Evolutionary conservation across 768 basidiomycete genomes (phyloP).

Genomic region (Tylopilus intermedius): DNA sequence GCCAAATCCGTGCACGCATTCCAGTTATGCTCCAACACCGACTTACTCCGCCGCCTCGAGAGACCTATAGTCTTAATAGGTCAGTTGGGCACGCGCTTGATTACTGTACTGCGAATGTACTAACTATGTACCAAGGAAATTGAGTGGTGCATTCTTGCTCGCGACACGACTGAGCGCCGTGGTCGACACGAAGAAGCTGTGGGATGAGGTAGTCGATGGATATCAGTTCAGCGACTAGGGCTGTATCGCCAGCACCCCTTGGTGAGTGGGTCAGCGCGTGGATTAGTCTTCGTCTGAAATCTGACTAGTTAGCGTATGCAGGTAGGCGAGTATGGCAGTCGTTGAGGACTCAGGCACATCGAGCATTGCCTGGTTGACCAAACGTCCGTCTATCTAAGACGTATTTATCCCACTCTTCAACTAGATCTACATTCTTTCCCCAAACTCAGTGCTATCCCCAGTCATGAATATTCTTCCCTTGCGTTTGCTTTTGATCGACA

Average conservation of each 20-base stretch:
- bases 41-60: conserved; percentile 86
- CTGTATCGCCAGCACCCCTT: neutral
- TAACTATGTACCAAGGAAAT: conserved; percentile 41
- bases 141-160: conserved; percentile 78
- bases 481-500: conserved; percentile 23
- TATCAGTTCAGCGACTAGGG: conserved; percentile 16
- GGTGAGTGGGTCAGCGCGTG: neutral
- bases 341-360: no score
- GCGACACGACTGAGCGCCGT: conserved; percentile 69
- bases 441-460: conserved; percentile 13
- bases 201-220: conserved; percentile 59
- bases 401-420: no score
- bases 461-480: conserved; percentile 20
- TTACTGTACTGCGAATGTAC: neutral
- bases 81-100: conserved; percentile 29
- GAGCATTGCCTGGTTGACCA: no score
- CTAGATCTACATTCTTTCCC: conserved; percentile 6
- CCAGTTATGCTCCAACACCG: conserved; percentile 87
- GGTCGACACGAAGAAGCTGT: conserved; percentile 68
- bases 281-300: neutral
- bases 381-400: no score
- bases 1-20: conserved; percentile 72
- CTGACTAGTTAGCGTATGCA: neutral
- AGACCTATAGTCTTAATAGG: conserved; percentile 94
- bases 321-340: neutral